phyloP scores from a whole-genome alignment of 2,329 filamentous ascomycete species.

The Aspergillus neoniger region DNA sequence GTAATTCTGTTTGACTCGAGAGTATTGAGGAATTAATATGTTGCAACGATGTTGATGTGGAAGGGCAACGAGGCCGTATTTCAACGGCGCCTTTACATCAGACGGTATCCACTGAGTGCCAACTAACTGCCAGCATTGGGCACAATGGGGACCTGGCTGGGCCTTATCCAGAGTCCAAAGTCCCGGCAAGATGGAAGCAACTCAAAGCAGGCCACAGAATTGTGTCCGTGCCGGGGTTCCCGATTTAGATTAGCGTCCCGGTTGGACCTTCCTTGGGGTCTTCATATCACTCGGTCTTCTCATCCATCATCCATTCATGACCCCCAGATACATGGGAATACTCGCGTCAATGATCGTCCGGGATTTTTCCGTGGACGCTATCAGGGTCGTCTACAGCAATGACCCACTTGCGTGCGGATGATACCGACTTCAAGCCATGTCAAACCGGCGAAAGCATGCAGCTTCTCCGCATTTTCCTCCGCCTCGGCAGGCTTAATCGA shows the following conservation, averaged over 20 bases:
- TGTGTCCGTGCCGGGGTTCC: background rate
- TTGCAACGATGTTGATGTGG: background rate
- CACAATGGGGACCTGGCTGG: background rate
- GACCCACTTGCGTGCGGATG: background rate
- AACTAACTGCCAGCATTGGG: background rate
- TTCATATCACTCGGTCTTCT: background rate
- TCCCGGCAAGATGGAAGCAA: background rate
- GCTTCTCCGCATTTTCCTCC: conserved; percentile 15
- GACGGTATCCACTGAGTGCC: background rate
- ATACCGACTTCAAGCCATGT: background rate
- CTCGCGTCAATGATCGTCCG: background rate
- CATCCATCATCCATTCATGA: background rate
- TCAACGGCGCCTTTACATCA: conserved; percentile 2
- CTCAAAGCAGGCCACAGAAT: background rate
- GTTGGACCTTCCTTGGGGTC: conserved; percentile 16
- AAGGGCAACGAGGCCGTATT: conserved; percentile 5
- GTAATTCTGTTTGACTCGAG: too few species aligned
- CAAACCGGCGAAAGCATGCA: background rate
- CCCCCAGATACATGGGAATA: background rate
- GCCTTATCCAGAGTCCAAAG: background rate
- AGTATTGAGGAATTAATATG: too few species aligned
- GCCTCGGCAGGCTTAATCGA: conserved; percentile 2
- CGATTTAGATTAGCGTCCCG: conserved; percentile 9
- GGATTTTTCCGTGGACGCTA: background rate
- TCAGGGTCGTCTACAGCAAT: background rate